phyloP scores from a whole-genome alignment of 768 basidiomycete genomes.

The Lactarius pseudohatsudake region DNA sequence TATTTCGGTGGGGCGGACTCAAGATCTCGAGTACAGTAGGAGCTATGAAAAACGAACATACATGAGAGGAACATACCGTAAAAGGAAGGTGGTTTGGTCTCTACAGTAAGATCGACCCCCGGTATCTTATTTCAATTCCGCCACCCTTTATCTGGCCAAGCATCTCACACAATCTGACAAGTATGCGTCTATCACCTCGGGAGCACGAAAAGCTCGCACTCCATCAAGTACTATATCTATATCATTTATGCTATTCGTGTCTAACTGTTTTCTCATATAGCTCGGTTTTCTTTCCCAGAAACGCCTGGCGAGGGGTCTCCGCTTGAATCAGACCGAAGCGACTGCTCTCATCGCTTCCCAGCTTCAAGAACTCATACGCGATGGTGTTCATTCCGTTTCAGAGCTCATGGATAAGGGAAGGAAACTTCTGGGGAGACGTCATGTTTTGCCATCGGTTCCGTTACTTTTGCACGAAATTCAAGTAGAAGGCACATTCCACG shows the following conservation, averaged over 20 bases:
- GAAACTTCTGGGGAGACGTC: constrained; percentile 78
- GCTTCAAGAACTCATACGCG: constrained; percentile 90
- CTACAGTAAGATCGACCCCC: no score
- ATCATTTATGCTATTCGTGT: constrained; percentile 32
- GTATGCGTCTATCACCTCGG: constrained; percentile 71
- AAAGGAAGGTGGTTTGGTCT: no score
- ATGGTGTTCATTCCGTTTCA: constrained; percentile 82
- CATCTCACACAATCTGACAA: not conserved
- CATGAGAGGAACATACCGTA: no score
- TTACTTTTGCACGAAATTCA: constrained; percentile 81
- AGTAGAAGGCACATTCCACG: constrained; percentile 89
- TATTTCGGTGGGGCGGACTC: no score
- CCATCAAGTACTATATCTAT: constrained; percentile 48
- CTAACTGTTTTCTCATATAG: constrained; percentile 38
- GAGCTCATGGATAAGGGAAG: constrained; percentile 96
- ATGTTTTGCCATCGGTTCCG: constrained; percentile 83
- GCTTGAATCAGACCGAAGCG: constrained; percentile 85
- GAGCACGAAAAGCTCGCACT: constrained; percentile 76
- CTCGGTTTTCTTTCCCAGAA: constrained; percentile 90
- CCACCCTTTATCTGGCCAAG: no score
- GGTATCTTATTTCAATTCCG: no score
- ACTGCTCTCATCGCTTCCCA: constrained; percentile 88
- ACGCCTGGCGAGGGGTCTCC: constrained; percentile 89
- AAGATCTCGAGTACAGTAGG: no score
- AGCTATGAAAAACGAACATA: no score